Evolutionary conservation across 176 grass and related monocot species (phyloP), one percentile per base, ranked within the genome.

Genomic region (Saccharum spontaneum): DNA sequence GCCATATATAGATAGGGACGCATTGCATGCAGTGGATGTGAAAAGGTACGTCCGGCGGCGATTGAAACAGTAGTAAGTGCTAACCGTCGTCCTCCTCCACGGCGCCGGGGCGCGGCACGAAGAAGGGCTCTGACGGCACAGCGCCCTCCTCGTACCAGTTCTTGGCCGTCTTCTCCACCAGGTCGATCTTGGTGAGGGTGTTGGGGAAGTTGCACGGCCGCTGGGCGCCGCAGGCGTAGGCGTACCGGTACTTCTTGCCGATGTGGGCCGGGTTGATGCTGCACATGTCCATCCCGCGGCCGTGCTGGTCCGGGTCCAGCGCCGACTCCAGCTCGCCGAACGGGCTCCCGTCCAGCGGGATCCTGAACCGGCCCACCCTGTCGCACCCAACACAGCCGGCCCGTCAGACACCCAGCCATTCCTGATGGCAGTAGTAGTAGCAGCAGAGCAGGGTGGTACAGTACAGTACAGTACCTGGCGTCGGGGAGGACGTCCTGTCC

Each of bases 191-290:
- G 62, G 97, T 94, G 82, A 99, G 86, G 12, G 97, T 94, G 90
- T 99, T 99, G 78, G 97, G 97, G 88, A 99, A 99, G 84, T 99
- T 99, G 90, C 97, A 99, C 16, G 97, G 97, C 71, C 97, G 86
- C 22, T 12, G 81, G 70, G 97, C 97, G 39, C 97, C 97, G 43
- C 97, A 96, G 61, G 94, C 97, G 64, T 99, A 99, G 40, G 86
- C 86, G 83, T 99, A 99, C 10, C 94, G 86, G 70, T 99, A 99
- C 88, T 82, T 49, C 86, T 89, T 99, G 81, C 97, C 97, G 20
- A 92, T 41, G 84, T 77, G 85, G 7, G 81, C 90, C 2, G 91
- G 97, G 91, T 99, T 99, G 82, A 99, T 96, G 84, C 91, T 99
- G 86, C 94, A 99, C 97, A 97, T 99, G 86, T 99, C 97, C 90